phyloP scores from a whole-genome alignment of 305 asterid genomes.

The Fraxinus greggii region DNA sequence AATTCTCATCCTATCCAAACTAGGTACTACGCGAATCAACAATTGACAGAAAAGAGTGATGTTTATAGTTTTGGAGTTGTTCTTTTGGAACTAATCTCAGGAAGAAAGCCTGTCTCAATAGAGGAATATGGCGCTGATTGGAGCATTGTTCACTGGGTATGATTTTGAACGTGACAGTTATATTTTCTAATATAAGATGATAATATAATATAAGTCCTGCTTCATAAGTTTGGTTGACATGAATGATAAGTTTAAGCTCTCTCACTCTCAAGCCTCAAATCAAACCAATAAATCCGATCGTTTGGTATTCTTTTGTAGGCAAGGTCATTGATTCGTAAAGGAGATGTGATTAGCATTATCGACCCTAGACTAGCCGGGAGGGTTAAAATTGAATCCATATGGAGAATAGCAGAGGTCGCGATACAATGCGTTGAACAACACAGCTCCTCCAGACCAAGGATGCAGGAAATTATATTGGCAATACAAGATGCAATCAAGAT shows the following conservation, averaged over 20 bases:
- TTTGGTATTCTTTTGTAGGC: conserved; percentile 46
- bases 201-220: not conserved
- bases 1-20: not conserved
- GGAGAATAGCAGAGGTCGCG: conserved; percentile 93
- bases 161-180: not conserved
- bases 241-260: not conserved
- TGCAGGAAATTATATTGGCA: conserved; percentile 83
- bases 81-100: conserved; percentile 85
- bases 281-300: not conserved
- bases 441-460: conserved; percentile 72
- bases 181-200: not conserved
- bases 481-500: conserved; percentile 84
- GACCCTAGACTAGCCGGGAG: conserved; percentile 62
- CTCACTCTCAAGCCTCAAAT: not conserved
- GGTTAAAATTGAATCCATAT: conserved; percentile 73
- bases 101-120: conserved; percentile 77
- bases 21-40: conserved; percentile 96
- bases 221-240: not conserved
- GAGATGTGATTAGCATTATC: conserved; percentile 74
- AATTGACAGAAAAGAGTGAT: conserved; percentile 90
- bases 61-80: conserved; percentile 94
- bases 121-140: conserved; percentile 93
- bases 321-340: conserved; percentile 86
- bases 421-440: conserved; percentile 89
- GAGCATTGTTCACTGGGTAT: conserved; percentile 99